Percentiles rank a stretch among this genome's conserved stretches.
Evolutionary conservation across 257 asterid genomes (phyloP).

Genomic region (Solanum sitiens): DNA sequence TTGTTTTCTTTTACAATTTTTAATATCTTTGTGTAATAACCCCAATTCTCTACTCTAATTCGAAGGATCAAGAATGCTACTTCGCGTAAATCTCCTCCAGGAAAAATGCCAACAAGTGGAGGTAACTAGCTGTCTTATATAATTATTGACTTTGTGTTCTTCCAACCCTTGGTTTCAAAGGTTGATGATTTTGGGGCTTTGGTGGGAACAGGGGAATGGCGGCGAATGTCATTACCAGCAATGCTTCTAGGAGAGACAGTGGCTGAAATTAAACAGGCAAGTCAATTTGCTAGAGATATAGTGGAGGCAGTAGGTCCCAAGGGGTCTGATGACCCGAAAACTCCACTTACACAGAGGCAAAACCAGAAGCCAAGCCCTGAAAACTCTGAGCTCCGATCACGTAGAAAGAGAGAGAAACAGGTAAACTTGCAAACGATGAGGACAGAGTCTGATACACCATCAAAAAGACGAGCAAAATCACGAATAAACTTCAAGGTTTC

Average conservation of each 20-base stretch:
- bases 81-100: constrained; percentile 58
- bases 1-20: not conserved
- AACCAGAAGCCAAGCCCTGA: constrained; percentile 26
- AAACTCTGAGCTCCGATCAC: constrained; percentile 32
- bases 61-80: constrained; percentile 47
- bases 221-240: constrained; percentile 78
- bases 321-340: constrained; percentile 55
- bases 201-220: constrained; percentile 47
- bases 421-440: constrained; percentile 24
- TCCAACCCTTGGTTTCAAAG: not conserved
- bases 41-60: not conserved
- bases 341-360: constrained; percentile 39
- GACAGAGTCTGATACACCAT: constrained; percentile 27
- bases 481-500: constrained; percentile 67
- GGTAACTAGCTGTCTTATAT: constrained; percentile 15
- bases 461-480: constrained; percentile 51
- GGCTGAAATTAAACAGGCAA: constrained; percentile 66
- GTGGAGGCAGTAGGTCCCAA: constrained; percentile 38
- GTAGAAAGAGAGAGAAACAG: constrained; percentile 67
- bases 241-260: constrained; percentile 86
- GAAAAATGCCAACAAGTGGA: constrained; percentile 48
- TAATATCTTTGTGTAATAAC: not conserved
- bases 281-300: constrained; percentile 53
- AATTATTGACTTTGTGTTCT: not conserved
- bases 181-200: not conserved